These are phyloP conservation scores for Sporobolus alterniflorus DNA, from an alignment of 202 grass and related monocot species.

Conservation along the genomic window DNA sequence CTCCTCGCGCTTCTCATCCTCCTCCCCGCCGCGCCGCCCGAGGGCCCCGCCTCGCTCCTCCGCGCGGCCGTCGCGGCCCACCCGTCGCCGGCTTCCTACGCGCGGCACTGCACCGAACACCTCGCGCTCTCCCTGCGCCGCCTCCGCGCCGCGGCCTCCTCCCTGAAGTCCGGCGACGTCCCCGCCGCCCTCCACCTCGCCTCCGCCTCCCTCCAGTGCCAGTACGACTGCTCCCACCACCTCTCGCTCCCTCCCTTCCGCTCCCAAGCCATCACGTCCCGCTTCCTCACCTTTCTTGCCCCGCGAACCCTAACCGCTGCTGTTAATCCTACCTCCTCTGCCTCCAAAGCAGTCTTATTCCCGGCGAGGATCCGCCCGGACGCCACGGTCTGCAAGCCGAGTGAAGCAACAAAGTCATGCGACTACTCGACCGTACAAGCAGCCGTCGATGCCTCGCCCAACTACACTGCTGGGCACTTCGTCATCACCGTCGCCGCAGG, in stretches of 20 bases:
- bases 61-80: conserved; percentile 33
- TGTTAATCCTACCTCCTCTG: not conserved
- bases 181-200: conserved; percentile 59
- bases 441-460: conserved; percentile 59
- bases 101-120: conserved; percentile 55
- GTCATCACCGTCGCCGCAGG: conserved; percentile 56
- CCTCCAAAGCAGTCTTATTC: conserved; percentile 12
- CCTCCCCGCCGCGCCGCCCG: conserved; percentile 21
- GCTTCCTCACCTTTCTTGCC: conserved; percentile 46
- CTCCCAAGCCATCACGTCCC: conserved; percentile 41
- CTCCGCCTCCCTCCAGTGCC: conserved; percentile 66
- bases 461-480: conserved; percentile 39
- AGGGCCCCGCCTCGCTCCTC: conserved; percentile 33
- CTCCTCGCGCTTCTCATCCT: conserved; percentile 35
- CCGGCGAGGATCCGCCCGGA: conserved; percentile 36
- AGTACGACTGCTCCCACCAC: conserved; percentile 74
- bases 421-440: conserved; percentile 54
- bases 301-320: conserved; percentile 13
- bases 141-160: conserved; percentile 41
- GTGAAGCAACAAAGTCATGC: conserved; percentile 31
- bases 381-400: conserved; percentile 62
- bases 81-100: conserved; percentile 38
- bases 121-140: conserved; percentile 73
- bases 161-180: conserved; percentile 39
- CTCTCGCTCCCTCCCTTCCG: conserved; percentile 49